Percentiles rank a stretch among this genome's conserved stretches.
Evolutionary conservation across 352 stramenopile genomes (phyloP).

Genomic region (Globisporangium rhizosaccharum): DNA sequence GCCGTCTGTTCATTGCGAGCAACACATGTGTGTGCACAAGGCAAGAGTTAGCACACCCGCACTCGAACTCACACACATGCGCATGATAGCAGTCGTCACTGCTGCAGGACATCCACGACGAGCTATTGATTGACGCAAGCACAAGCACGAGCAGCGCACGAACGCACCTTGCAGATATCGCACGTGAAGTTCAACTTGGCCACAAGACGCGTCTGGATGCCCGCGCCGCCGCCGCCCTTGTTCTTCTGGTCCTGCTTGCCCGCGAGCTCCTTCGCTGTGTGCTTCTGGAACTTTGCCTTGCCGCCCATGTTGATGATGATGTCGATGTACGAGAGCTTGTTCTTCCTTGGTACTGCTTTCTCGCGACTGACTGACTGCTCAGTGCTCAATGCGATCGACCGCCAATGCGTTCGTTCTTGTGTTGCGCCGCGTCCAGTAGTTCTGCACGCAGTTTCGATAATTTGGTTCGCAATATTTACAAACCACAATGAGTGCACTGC

Average conservation of each 20-base stretch:
- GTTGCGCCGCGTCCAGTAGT: not conserved
- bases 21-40: too few relatives aligned
- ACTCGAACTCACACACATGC: conserved; percentile 1
- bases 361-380: not conserved
- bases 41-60: too few relatives aligned
- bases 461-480: not conserved
- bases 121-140: not conserved
- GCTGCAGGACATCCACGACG: not conserved
- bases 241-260: conserved; percentile 44
- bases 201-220: conserved; percentile 25
- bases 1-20: conserved; percentile 23
- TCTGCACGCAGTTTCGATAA: not conserved
- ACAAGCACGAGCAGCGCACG: not conserved
- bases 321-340: not conserved
- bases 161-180: conserved; percentile 58
- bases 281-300: conserved; percentile 78
- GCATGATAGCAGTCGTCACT: not conserved
- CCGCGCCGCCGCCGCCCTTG: conserved; percentile 48
- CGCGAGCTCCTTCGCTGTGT: conserved; percentile 61
- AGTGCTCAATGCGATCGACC: too few relatives aligned
- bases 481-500: not conserved
- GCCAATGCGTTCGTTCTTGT: not conserved
- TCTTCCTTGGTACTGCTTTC: not conserved
- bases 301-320: conserved; percentile 36
- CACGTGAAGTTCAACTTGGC: conserved; percentile 69